These are phyloP conservation scores for Candida multigemmis DNA, from an alignment of 805 yeast species.

Conservation along the genomic window DNA sequence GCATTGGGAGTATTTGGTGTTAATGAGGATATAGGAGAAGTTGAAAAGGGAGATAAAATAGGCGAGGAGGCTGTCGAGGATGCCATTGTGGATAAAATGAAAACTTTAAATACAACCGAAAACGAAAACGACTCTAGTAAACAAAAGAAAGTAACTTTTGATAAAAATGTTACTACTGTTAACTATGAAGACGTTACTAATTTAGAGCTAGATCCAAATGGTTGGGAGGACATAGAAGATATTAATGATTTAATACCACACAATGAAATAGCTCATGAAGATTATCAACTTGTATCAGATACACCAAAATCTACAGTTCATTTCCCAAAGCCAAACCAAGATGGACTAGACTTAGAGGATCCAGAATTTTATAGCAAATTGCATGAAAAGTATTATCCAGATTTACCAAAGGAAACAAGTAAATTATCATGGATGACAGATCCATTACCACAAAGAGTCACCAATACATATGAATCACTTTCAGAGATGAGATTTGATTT, in stretches of 20 bases:
- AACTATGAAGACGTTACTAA: slow-evolving; percentile 18
- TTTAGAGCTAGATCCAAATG: slow-evolving; percentile 20
- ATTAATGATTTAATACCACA: slow-evolving; percentile 46
- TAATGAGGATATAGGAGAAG: slow-evolving; percentile 5
- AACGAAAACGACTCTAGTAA: slow-evolving; percentile 1
- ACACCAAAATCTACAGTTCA: slow-evolving; percentile 44
- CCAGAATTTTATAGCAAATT: slow-evolving; percentile 72
- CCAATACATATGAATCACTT: slow-evolving; percentile 42
- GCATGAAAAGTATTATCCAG: slow-evolving; percentile 83
- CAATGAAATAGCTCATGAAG: slow-evolving; percentile 29
- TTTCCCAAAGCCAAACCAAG: slow-evolving; percentile 38
- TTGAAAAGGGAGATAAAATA: slow-evolving; percentile 2
- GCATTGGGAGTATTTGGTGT: slow-evolving; percentile 24
- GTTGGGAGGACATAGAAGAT: slow-evolving; percentile 43
- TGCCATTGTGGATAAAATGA: background rate
- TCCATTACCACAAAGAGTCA: slow-evolving; percentile 33
- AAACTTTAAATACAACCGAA: background rate
- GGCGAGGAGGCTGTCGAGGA: slow-evolving; percentile 1
- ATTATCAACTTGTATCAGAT: slow-evolving; percentile 26
- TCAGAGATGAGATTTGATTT: slow-evolving; percentile 82
- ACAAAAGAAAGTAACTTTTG: slow-evolving; percentile 22
- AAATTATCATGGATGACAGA: slow-evolving; percentile 91
- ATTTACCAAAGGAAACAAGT: slow-evolving; percentile 72
- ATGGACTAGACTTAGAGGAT: slow-evolving; percentile 54
- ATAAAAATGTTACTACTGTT: slow-evolving; percentile 15